Base-by-base conservation (phyloP, 192 early-diverging fungal genomes). In the Umbelopsis vinacea region DNA sequence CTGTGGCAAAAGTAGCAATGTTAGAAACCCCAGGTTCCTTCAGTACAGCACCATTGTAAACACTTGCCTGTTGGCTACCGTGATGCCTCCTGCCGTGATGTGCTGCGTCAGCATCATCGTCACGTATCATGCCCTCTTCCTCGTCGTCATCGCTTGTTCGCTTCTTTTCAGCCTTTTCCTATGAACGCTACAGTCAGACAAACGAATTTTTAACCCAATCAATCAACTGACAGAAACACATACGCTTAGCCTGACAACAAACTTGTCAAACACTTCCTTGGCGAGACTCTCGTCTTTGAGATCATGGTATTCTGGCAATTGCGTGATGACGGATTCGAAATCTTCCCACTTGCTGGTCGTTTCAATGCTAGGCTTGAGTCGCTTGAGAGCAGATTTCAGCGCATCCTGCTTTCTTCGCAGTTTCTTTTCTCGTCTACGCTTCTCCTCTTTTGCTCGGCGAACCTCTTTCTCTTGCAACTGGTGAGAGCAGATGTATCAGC, bases 331-430 rank as follows among this genome's bases (percentile, higher is more conserved):
- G 33, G 82, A 71, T 29, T 73, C 48, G 47, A 89, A 91, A 38
- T 79, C 72, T 23, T 93, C 91, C 95, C 95, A 98, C 0, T 69
- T 84, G 2, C 85, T 77, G 6, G 88, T 85, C 0, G 85, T 74
- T 0, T 77, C 82, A 40, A 98, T 75, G 0, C 82, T 69, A 4
- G 92, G 92, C 6, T 79, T 77, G 35, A 95, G 53, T 21, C 87
- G 76, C 69, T 92, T 93, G 37, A 98, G 81, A 24, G 86, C 80
- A 53, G 85, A 89, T 69, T 87, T 91, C 68, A 97, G 89, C 17
- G 87, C 89, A 67, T 97, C 95, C 74, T 93, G 82, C 52, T 90
- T 90, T 70, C 91, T 90, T 48, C 87, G 84, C 2, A 88, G 74
- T 66, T 88, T 85, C 38, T 88, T 92, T 67, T 91, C 90, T 66